Conservation (phyloP, 164 flowering plant species). For the Amborella trichopoda region DNA sequence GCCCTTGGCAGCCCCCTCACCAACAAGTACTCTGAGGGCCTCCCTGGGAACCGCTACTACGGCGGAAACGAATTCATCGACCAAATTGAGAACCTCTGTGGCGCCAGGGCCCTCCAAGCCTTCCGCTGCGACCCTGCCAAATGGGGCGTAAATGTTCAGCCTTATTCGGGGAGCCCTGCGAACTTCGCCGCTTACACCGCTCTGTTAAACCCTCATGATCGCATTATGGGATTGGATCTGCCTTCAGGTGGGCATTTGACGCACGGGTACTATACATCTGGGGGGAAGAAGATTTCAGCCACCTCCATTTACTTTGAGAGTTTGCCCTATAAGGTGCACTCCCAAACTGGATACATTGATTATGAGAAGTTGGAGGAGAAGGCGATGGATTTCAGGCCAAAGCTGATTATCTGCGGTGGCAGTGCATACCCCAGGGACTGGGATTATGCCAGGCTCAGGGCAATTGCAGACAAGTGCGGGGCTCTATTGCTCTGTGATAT, state of each 20-base stretch:
- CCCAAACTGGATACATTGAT: constrained; percentile 72
- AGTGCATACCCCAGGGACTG: constrained; percentile 96
- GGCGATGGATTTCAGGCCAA: constrained; percentile 95
- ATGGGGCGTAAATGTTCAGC: constrained; percentile 99
- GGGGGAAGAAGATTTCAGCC: constrained; percentile 94
- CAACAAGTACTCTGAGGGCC: constrained; percentile 97
- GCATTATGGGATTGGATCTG: constrained; percentile 94
- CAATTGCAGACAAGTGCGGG: constrained; percentile 84
- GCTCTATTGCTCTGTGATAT: constrained; percentile 90
- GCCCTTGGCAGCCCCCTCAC: constrained; percentile 90
- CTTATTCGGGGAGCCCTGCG: constrained; percentile 90
- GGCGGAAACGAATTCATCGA: constrained; percentile 99
- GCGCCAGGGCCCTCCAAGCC: constrained; percentile 68
- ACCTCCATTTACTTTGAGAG: constrained; percentile 98
- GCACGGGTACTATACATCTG: constrained; percentile 91
- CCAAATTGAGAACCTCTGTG: constrained; percentile 84
- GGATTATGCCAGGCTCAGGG: constrained; percentile 69
- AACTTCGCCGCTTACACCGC: constrained; percentile 99
- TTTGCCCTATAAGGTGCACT: constrained; percentile 88
- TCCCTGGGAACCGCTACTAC: constrained; percentile 97
- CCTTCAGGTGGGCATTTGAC: constrained; percentile 96
- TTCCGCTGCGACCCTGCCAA: constrained; percentile 49
- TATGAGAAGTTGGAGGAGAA: constrained; percentile 96
- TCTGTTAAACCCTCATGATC: constrained; percentile 77
- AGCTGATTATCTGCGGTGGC: constrained; percentile 89